Conservation (phyloP, 345 rosid species). For the Euclidium syriacum region DNA sequence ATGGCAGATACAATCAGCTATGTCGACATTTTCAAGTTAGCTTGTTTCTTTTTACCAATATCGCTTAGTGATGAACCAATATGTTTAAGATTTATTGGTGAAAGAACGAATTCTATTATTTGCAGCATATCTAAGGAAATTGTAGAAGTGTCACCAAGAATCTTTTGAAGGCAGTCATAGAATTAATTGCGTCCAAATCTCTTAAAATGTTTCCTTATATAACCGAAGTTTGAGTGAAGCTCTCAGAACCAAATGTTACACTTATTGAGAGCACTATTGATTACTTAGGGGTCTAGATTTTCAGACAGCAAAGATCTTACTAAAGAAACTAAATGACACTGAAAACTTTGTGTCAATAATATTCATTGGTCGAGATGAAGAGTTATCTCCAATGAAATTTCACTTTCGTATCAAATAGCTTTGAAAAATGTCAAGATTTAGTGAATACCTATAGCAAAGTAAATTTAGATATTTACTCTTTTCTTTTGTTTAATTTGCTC, state of each 20-base stretch:
- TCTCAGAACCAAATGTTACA: conserved; percentile 84
- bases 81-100: background rate
- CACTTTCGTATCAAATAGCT: background rate
- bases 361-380: background rate
- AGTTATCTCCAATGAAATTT: background rate
- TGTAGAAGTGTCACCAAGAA: conserved; percentile 58
- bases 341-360: background rate
- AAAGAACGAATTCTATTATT: background rate
- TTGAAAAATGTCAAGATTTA: background rate
- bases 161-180: conserved; percentile 77
- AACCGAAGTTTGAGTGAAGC: conserved; percentile 58
- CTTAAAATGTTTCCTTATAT: conserved; percentile 42
- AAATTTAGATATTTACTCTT: background rate
- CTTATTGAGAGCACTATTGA: conserved; percentile 62
- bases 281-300: conserved; percentile 77
- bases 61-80: background rate
- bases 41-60: background rate
- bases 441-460: background rate
- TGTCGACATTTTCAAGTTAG: conserved; percentile 72
- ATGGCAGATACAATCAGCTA: conserved; percentile 71
- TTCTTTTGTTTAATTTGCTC: no score
- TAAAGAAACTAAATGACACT: background rate
- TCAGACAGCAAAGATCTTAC: conserved; percentile 34
- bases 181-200: conserved; percentile 50
- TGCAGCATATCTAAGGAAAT: conserved; percentile 65